Conservation (phyloP, 371 early-diverging fungal genomes). For the Mucor velutinosus region DNA sequence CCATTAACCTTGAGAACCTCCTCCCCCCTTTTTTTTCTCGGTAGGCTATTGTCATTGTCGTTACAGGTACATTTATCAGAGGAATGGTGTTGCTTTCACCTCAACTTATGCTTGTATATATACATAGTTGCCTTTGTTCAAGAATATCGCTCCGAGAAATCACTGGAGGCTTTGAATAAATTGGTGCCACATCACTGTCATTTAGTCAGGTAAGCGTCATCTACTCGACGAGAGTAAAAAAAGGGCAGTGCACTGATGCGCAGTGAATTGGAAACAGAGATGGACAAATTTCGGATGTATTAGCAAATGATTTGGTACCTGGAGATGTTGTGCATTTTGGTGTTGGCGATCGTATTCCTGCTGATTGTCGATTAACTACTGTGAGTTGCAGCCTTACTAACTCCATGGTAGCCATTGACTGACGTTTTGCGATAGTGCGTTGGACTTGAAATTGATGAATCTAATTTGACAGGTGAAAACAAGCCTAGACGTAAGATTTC, state of each 20-base stretch:
- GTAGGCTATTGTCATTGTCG: conserved; percentile 86
- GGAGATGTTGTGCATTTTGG: conserved; percentile 84
- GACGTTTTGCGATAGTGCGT: conserved; percentile 45
- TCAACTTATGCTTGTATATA: not conserved
- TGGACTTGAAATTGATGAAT: conserved; percentile 85
- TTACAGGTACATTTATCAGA: conserved; percentile 64
- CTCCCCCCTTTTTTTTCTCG: not conserved
- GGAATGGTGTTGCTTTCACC: not conserved
- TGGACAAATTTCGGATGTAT: conserved; percentile 55
- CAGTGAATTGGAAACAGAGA: conserved; percentile 42
- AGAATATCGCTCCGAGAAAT: conserved; percentile 87
- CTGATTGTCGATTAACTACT: conserved; percentile 75
- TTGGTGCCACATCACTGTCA: conserved; percentile 87
- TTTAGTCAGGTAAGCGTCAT: conserved; percentile 62
- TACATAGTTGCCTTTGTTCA: conserved; percentile 85
- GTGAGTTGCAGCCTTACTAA: conserved; percentile 37
- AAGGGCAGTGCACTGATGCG: not conserved
- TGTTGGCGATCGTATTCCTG: conserved; percentile 90
- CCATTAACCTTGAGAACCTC: not conserved
- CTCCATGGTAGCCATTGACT: not conserved
- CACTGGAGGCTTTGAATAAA: conserved; percentile 83
- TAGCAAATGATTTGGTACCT: conserved; percentile 80
- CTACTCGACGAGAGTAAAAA: not conserved
- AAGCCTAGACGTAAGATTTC: conserved; percentile 73
- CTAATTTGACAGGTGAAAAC: conserved; percentile 89